A percentile compares a stretch with the other conserved stretches of the same genome.
These are phyloP conservation scores for Boletus subparvulus DNA, from an alignment of 768 basidiomycete species.

Conservation along the genomic window DNA sequence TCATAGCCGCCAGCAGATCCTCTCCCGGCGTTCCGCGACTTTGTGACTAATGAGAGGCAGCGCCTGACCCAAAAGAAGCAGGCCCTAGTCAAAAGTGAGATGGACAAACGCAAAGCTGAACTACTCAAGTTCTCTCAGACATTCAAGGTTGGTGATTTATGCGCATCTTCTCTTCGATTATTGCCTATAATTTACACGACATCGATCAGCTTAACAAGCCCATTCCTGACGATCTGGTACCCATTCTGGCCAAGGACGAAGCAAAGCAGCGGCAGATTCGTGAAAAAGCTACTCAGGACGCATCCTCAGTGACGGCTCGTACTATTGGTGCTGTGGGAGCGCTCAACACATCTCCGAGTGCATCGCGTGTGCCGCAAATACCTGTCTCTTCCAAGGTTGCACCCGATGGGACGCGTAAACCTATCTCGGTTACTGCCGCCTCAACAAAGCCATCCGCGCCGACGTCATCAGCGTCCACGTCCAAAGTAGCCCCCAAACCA, in stretches of 20 bases:
- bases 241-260: slow-evolving; percentile 91
- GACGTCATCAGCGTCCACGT: slow-evolving; percentile 25
- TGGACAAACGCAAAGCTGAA: slow-evolving; percentile 93
- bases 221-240: slow-evolving; percentile 91
- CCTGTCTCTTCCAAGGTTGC: slow-evolving; percentile 31
- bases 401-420: slow-evolving; percentile 30
- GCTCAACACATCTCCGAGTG: slow-evolving; percentile 44
- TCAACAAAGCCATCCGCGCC: slow-evolving; percentile 32
- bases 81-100: slow-evolving; percentile 84
- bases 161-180: not conserved
- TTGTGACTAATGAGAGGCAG: slow-evolving; percentile 90
- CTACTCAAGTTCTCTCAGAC: slow-evolving; percentile 88
- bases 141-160: slow-evolving; percentile 75
- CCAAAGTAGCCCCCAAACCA: slow-evolving; percentile 34
- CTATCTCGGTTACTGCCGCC: slow-evolving; percentile 22
- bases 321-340: slow-evolving; percentile 57
- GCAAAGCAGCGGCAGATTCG: slow-evolving; percentile 82
- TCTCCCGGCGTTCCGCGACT: slow-evolving; percentile 84
- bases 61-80: slow-evolving; percentile 88
- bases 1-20: slow-evolving; percentile 69
- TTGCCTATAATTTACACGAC: not conserved
- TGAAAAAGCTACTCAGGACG: slow-evolving; percentile 73
- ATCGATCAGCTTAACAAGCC: slow-evolving; percentile 79
- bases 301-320: slow-evolving; percentile 63
- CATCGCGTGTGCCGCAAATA: slow-evolving; percentile 41